Evolutionary conservation across 2,329 filamentous ascomycete genomes (phyloP), one percentile per base, ranked within the genome.

Genomic region (Hypoxylon sp.): DNA sequence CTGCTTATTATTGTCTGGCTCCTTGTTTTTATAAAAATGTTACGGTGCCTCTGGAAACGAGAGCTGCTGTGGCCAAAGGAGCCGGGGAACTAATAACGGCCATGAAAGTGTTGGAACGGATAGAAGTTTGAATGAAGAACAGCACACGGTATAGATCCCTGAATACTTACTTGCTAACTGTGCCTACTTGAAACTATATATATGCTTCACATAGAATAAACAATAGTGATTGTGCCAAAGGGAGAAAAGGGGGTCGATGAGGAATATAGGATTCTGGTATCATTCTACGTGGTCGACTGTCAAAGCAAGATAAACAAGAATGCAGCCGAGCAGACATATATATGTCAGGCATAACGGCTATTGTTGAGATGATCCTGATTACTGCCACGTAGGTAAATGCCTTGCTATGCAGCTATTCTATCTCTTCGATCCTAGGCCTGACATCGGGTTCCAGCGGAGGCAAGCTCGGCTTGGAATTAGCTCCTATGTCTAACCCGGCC

Each of bases 31-130:
- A 75, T 70, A 3, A 85, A 85, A 75, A 93, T 94, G 88, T 68
- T 92, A 29, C 77, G 83, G 21, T 88, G 88, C n/a, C 79, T 94
- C 9, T 73, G 83, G 53, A 76, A 80, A 21, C 85, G 79, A 62
- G 83, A 92, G 69, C 82, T 95, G n/a, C 73, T 94, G 1, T 93
- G 89, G 89, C 90, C 90, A 4, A 89, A 88, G 70, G 87, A 88
- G 83, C 15, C 67, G 4, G 63, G 66, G 33, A 55, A 33, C 8
- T 45, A 62, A 27, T 58, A 56, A 9, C 8, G n/a, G 2, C n/a
- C 11, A 17, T 24, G n/a, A 29, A 29, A 17, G 20, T 10, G n/a
- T 4, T 9, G 35, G 17, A 9, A 33, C 23, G 8, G 7, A 38
- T n/a, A 5, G 11, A 35, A 13, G 1, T 24, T 40, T 8, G 11